These are phyloP conservation scores for Candida mesenterica DNA, from an alignment of 1,139 yeast species.

Conservation along the genomic window DNA sequence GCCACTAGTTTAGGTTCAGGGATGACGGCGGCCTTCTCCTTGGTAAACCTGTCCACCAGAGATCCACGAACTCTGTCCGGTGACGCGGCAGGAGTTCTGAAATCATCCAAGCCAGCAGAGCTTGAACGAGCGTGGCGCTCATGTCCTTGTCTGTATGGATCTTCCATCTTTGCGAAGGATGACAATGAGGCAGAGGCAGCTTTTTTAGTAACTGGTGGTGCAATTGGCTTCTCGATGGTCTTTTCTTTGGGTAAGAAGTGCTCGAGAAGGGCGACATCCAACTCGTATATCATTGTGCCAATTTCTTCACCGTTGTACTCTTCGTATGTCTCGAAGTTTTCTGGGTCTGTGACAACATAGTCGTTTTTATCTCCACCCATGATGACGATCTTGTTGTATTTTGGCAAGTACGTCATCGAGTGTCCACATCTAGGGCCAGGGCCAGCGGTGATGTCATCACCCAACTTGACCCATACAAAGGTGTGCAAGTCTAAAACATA, in stretches of 20 bases:
- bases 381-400: conserved; percentile 66
- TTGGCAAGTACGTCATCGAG: conserved; percentile 70
- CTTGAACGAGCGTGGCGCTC: conserved; percentile 40
- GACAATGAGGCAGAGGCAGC: conserved; percentile 11
- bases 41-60: conserved; percentile 9
- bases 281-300: conserved; percentile 62
- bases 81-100: conserved; percentile 38
- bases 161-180: conserved; percentile 11
- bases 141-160: conserved; percentile 13
- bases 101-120: conserved; percentile 45
- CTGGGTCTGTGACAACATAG: conserved; percentile 39
- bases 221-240: neutral
- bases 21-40: conserved; percentile 8
- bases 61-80: conserved; percentile 24
- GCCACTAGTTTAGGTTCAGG: conserved; percentile 1
- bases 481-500: conserved; percentile 76
- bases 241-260: conserved; percentile 23
- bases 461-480: conserved; percentile 70
- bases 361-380: conserved; percentile 92
- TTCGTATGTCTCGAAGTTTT: conserved; percentile 47
- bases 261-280: conserved; percentile 48
- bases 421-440: conserved; percentile 97
- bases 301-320: conserved; percentile 47
- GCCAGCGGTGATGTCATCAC: conserved; percentile 37
- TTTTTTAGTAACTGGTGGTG: conserved; percentile 2